Base-by-base conservation (phyloP, 148 eudicot genomes). In the Rhododendron ferrugineum region DNA sequence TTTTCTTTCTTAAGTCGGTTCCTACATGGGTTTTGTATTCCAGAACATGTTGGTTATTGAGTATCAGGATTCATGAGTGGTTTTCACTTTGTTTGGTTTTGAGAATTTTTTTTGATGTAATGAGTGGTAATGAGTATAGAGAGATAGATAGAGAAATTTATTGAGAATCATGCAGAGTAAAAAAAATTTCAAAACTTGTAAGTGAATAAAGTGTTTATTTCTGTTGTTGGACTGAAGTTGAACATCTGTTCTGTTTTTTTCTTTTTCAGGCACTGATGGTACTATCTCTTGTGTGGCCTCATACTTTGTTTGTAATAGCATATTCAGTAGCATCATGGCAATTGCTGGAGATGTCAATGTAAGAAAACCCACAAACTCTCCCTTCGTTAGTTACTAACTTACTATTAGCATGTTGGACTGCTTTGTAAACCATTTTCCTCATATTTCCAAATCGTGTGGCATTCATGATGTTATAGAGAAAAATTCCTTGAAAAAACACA, bases 191-290 rank as follows among this genome's bases (percentile, higher is more conserved):
- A 40, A 40, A 40, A 40, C 44, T 40, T 6, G 8, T 40, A 40
- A 40, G 44, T 40, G 44, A 40, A 40, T 40, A 5, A 40, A 40
- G 44, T 40, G 44, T 40, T 40, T 34, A 40, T 82, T 82, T 86
- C 22, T 82, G 11, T 78, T 83, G 77, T 62, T 40, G 58, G 16
- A 47, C 56, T 78, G 58, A 83, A 79, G 23, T 44, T 58, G 28
- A 77, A 40, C 70, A 60, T 75, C 23, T 11, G 37, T 70, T 32
- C 37, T 70, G 37, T 70, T 32, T 28, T 58, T 4, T 85, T 52
- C 28, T 72, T 32, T 82, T 87, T 52, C 92, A 96, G 98, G 98
- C 54, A 96, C 98, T 85, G 92, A 90, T 85, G 98, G 98, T 28
- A 96, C 91, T 54, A 14, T 90, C 42, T 91, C 98, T 84, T 96